These are phyloP conservation scores for Naganishia onofrii DNA, from an alignment of 768 basidiomycete species.

Conservation along the genomic window DNA sequence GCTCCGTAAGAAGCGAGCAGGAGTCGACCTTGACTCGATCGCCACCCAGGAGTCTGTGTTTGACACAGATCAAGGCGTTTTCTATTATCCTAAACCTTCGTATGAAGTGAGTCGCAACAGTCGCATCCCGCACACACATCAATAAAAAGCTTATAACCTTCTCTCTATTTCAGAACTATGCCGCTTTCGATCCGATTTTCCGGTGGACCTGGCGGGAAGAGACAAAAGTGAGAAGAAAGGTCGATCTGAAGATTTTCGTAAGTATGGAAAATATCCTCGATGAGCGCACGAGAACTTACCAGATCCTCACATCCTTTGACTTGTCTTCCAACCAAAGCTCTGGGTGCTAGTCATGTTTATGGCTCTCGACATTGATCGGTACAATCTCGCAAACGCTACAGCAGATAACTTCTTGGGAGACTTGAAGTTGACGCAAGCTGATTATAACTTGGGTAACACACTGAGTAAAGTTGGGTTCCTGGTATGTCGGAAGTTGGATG, in stretches of 20 bases:
- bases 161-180: constrained; percentile 53
- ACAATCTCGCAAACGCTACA: constrained; percentile 66
- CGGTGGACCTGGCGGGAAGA: constrained; percentile 74
- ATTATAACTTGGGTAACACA: constrained; percentile 58
- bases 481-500: constrained; percentile 20
- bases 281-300: background rate
- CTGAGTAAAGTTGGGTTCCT: constrained; percentile 56
- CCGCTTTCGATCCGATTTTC: constrained; percentile 65
- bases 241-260: constrained; percentile 64
- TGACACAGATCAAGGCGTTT: constrained; percentile 39
- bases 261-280: constrained; percentile 9
- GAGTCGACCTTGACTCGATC: constrained; percentile 33
- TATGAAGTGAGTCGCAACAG: constrained; percentile 50
- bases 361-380: constrained; percentile 52
- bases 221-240: constrained; percentile 58
- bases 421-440: constrained; percentile 58
- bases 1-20: constrained; percentile 27
- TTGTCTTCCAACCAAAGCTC: constrained; percentile 3
- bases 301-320: background rate
- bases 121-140: no score
- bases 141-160: background rate
- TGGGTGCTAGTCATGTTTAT: constrained; percentile 62
- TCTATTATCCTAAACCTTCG: constrained; percentile 30
- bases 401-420: constrained; percentile 68
- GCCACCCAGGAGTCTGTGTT: constrained; percentile 45